Conservation (phyloP, 2,329 filamentous ascomycete species). For the Ophiosphaerella herpotricha region DNA sequence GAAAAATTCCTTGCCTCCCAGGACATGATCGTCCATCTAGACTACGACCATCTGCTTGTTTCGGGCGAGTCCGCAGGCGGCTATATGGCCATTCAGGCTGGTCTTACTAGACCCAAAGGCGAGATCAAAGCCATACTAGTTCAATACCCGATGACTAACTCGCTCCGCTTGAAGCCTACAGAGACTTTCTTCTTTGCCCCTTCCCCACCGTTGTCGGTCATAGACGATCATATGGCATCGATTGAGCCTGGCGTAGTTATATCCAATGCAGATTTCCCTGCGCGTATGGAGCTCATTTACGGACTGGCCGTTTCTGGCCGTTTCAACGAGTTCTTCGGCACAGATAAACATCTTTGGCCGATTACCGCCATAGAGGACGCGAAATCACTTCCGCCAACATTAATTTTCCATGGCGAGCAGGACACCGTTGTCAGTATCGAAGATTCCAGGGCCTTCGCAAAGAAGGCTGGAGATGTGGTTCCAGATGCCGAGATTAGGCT, state of each 20-base stretch:
- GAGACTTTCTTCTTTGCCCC: constrained; percentile 5
- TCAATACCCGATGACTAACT: constrained; percentile 38
- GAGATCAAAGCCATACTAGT: constrained; percentile 28
- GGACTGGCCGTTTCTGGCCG: constrained; percentile 25
- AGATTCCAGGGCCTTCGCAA: constrained; percentile 31
- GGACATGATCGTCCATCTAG: constrained; percentile 17
- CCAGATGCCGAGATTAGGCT: constrained; percentile 23
- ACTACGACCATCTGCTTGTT: constrained; percentile 35
- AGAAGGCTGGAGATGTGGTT: constrained; percentile 23
- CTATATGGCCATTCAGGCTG: constrained; percentile 44
- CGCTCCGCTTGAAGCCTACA: constrained; percentile 1
- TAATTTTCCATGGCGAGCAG: constrained; percentile 36
- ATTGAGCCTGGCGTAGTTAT: constrained; percentile 24
- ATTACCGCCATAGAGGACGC: constrained; percentile 29
- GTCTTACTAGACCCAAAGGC: constrained; percentile 20
- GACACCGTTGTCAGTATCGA: constrained; percentile 35
- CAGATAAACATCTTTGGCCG: constrained; percentile 30
- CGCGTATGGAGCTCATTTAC: constrained; percentile 18
- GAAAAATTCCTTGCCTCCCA: constrained; percentile 13
- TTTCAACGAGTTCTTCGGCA: constrained; percentile 35
- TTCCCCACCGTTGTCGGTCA: constrained; percentile 10
- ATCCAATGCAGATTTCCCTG: constrained; percentile 23
- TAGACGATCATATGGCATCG: constrained; percentile 28
- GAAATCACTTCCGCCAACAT: constrained; percentile 32
- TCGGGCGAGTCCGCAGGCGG: constrained; percentile 48